These are phyloP conservation scores for Hordeum marinum DNA, from an alignment of 176 grass and related monocot genomes.

Conservation along the genomic window DNA sequence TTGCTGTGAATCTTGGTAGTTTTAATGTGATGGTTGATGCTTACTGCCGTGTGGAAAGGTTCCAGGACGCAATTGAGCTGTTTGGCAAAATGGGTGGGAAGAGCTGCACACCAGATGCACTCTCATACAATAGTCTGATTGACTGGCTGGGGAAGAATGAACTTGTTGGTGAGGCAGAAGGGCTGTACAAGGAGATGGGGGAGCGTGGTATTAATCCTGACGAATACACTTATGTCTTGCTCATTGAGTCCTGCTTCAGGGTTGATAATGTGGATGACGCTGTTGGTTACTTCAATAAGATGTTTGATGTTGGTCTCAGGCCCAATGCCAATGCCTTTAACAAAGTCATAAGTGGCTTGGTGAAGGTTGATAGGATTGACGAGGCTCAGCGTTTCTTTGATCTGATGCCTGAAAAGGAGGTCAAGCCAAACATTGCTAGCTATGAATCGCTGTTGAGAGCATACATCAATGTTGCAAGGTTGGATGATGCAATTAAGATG, in stretches of 20 bases:
- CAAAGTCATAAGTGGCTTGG: conserved; percentile 62
- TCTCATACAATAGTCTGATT: conserved; percentile 84
- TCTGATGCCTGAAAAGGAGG: conserved; percentile 66
- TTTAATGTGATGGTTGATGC: conserved; percentile 85
- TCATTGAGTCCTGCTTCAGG: conserved; percentile 67
- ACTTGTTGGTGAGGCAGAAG: conserved; percentile 51
- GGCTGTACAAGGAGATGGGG: conserved; percentile 55
- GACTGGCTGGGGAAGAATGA: conserved; percentile 72
- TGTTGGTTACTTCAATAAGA: conserved; percentile 66
- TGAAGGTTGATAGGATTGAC: conserved; percentile 48
- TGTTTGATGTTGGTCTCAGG: conserved; percentile 59
- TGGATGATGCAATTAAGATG: conserved; percentile 68
- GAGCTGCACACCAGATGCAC: conserved; percentile 52
- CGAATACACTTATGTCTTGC: conserved; percentile 63
- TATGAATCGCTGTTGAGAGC: conserved; percentile 75
- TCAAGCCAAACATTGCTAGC: conserved; percentile 68
- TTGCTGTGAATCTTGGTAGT: conserved; percentile 62
- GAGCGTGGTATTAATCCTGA: conserved; percentile 57
- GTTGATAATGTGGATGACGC: conserved; percentile 61
- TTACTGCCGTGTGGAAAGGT: conserved; percentile 46
- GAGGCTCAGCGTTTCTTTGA: conserved; percentile 66
- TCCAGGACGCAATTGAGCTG: conserved; percentile 56
- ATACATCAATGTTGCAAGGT: conserved; percentile 39
- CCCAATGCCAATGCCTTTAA: conserved; percentile 71
- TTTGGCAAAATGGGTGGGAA: conserved; percentile 68